Evolutionary conservation across 1,139 yeast genomes (phyloP).

Genomic region (Suhomyces atakaporum): DNA sequence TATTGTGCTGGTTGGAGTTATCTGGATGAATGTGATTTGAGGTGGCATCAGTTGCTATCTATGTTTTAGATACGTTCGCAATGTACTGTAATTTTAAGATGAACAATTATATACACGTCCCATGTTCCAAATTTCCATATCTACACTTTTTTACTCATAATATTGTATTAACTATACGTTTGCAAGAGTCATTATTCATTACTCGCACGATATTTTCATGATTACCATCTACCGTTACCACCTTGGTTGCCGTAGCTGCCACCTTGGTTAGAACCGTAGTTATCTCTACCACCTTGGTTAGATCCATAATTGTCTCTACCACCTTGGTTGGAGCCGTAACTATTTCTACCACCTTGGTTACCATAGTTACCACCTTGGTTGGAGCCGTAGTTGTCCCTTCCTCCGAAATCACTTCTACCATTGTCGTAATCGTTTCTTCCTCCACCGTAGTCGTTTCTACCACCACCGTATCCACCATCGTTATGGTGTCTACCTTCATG

Average conservation of each 20-base stretch:
- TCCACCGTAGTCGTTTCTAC: conserved; percentile 15
- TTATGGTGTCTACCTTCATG: conserved; percentile 15
- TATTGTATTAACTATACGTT: too few relatives aligned
- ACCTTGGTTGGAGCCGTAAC: conserved; percentile 10
- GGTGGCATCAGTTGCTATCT: conserved; percentile 24
- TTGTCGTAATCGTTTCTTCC: conserved; percentile 16
- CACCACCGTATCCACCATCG: conserved; percentile 13
- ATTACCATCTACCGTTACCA: conserved; percentile 10
- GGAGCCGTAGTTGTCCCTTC: too few relatives aligned
- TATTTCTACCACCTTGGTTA: conserved; percentile 14
- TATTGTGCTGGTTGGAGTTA: conserved; percentile 12
- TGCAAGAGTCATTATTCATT: too few relatives aligned
- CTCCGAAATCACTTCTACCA: conserved; percentile 11
- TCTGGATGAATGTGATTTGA: conserved; percentile 18
- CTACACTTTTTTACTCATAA: too few relatives aligned
- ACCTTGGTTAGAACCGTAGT: conserved; percentile 12
- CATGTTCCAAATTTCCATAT: too few relatives aligned
- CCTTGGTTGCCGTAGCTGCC: conserved; percentile 12
- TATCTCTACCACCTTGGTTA: conserved; percentile 13
- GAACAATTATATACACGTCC: too few relatives aligned
- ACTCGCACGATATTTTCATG: too few relatives aligned
- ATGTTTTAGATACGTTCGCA: too few relatives aligned
- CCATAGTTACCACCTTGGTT: conserved; percentile 16
- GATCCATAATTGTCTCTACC: conserved; percentile 17
- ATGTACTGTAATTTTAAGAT: too few relatives aligned